Evolutionary conservation across 1,284 basidiomycete species (phyloP).

Genomic region (Pholiota adiposa): DNA sequence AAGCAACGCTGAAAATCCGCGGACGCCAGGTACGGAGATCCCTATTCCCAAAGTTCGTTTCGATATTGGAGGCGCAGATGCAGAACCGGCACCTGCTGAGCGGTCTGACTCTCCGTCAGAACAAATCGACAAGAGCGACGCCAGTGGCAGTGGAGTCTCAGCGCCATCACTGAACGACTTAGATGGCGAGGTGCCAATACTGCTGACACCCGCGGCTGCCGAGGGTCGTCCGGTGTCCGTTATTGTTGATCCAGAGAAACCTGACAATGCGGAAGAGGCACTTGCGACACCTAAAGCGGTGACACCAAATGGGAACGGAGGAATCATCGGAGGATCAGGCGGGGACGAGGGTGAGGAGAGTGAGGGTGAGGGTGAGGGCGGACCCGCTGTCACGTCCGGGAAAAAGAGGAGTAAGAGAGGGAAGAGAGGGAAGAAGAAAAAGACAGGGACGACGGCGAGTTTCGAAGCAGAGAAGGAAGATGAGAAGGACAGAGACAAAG

Average conservation of each 20-base stretch:
- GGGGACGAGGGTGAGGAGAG: conserved; percentile 55
- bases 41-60: neutral
- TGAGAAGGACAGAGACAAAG: conserved; percentile 18
- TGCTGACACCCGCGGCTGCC: neutral
- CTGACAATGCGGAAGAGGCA: neutral
- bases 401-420: conserved; percentile 47
- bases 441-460: conserved; percentile 32
- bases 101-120: neutral
- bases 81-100: neutral
- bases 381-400: conserved; percentile 42
- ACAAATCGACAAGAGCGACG: neutral
- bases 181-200: neutral
- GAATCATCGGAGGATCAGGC: conserved; percentile 1
- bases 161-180: neutral
- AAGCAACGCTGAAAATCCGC: neutral
- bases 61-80: neutral
- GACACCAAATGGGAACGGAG: neutral
- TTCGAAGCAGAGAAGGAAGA: conserved; percentile 21
- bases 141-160: neutral
- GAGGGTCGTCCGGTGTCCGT: neutral
- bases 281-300: neutral
- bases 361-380: conserved; percentile 61
- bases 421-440: conserved; percentile 28
- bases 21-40: neutral
- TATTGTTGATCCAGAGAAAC: neutral